These are phyloP conservation scores for Gloeopeniophorella convolvens DNA, from an alignment of 768 basidiomycete genomes.

Conservation along the genomic window DNA sequence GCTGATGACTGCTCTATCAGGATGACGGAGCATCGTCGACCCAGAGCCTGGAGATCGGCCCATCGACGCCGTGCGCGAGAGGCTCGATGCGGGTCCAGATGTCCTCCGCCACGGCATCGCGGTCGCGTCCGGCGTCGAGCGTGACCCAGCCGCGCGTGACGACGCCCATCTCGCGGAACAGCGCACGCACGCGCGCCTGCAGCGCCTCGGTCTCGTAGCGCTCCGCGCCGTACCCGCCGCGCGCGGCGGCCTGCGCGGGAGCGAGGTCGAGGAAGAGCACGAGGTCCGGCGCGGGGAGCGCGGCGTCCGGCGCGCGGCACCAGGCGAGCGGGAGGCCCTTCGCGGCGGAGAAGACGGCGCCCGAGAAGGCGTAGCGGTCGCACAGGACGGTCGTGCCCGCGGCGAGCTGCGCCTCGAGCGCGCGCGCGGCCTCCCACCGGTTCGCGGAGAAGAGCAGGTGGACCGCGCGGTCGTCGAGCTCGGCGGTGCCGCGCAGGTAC, in stretches of 20 bases:
- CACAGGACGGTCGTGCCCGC: conserved; percentile 72
- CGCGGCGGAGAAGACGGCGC: conserved; percentile 79
- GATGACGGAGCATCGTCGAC: conserved; percentile 14
- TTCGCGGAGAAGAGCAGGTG: conserved; percentile 97
- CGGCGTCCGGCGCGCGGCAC: conserved; percentile 82
- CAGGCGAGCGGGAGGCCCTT: conserved; percentile 71
- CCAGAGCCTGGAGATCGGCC: conserved; percentile 50
- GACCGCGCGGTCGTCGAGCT: conserved; percentile 86
- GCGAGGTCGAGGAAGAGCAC: conserved; percentile 81
- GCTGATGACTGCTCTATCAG: no score
- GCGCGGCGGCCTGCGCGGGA: conserved; percentile 55
- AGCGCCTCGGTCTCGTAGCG: conserved; percentile 79
- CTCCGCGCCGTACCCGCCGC: conserved; percentile 83
- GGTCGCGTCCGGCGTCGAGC: conserved; percentile 51
- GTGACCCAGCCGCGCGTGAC: conserved; percentile 41
- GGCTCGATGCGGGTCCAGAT: conserved; percentile 50
- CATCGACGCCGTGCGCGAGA: conserved; percentile 34
- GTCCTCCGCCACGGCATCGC: conserved; percentile 44
- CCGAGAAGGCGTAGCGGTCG: conserved; percentile 96
- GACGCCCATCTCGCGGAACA: conserved; percentile 50
- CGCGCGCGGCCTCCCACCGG: conserved; percentile 90
- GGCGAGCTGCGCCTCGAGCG: conserved; percentile 52
- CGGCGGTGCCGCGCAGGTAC: conserved; percentile 77
- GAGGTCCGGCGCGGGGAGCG: conserved; percentile 84
- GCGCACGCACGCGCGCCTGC: conserved; percentile 55